These are phyloP conservation scores for Nadsonia fulvescens DNA, from an alignment of 805 yeast genomes.

Conservation along the genomic window DNA sequence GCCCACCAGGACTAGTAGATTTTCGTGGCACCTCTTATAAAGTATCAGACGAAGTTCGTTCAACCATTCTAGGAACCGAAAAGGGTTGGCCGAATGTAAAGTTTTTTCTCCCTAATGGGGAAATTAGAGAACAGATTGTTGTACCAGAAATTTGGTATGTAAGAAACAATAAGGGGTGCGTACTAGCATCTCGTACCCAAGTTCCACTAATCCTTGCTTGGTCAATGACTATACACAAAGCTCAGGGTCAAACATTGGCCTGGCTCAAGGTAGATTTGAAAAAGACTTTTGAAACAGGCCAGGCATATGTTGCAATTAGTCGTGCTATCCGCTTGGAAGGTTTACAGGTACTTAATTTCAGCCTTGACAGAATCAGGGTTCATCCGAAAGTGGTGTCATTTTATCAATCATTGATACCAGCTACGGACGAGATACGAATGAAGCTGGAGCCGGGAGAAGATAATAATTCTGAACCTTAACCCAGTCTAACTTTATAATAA, in stretches of 20 bases:
- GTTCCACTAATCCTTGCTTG: conserved; percentile 85
- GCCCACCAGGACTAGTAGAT: too few relatives aligned
- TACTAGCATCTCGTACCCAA: conserved; percentile 58
- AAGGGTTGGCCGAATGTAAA: too few relatives aligned
- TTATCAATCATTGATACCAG: conserved; percentile 25
- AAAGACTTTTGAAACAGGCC: conserved; percentile 75
- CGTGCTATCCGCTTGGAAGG: conserved; percentile 77
- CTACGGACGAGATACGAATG: conserved; percentile 3
- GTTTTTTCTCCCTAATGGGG: too few relatives aligned
- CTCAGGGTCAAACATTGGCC: conserved; percentile 83
- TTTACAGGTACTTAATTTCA: conserved; percentile 62
- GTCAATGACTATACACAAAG: conserved; percentile 89
- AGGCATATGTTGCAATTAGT: conserved; percentile 88
- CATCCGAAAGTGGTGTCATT: conserved; percentile 56
- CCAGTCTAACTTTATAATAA: too few relatives aligned
- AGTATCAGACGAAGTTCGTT: too few relatives aligned
- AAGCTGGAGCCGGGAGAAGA: too few relatives aligned
- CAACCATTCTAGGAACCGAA: too few relatives aligned
- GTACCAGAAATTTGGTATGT: conserved; percentile 70
- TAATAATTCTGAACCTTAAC: too few relatives aligned
- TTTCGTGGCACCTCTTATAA: too few relatives aligned
- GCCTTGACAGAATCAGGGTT: conserved; percentile 44
- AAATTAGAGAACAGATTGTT: too few relatives aligned
- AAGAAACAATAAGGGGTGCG: conserved; percentile 53
- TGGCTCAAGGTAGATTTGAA: conserved; percentile 61